Evolutionary conservation across 108 stramenopile species (phyloP).

Genomic region (Pelagomonas calceolata): DNA sequence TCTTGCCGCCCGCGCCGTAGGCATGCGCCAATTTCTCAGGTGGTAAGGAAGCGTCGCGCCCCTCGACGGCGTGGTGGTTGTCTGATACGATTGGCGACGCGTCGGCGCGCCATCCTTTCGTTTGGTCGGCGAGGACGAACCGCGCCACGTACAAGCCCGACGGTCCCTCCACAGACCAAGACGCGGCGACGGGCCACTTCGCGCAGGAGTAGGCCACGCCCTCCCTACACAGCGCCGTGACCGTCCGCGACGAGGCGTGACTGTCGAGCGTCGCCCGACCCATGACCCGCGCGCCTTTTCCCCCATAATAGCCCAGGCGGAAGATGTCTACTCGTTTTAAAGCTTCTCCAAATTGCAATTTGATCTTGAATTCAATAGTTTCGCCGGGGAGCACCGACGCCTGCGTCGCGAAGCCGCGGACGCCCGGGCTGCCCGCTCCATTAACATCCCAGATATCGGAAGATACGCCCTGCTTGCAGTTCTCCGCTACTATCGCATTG

Average conservation of each 20-base stretch:
- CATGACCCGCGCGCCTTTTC: conserved; percentile 6
- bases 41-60: neutral
- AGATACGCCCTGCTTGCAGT: no score
- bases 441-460: no score
- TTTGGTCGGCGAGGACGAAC: neutral
- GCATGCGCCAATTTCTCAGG: neutral
- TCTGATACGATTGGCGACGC: neutral
- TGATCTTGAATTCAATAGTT: no score
- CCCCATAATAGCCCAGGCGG: conserved; percentile 10
- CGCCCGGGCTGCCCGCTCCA: no score
- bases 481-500: no score
- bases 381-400: no score
- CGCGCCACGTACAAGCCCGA: conserved; percentile 6
- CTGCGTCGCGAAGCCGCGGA: no score
- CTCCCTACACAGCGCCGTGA: conserved; percentile 1
- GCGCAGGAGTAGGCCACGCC: conserved; percentile 1
- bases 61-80: neutral
- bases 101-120: neutral
- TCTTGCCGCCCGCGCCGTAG: neutral
- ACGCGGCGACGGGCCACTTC: neutral
- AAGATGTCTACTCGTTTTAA: neutral
- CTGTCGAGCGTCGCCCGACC: neutral
- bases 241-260: neutral
- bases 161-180: neutral
- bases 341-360: no score